phyloP scores from a whole-genome alignment of 768 basidiomycete genomes.

The Boletus sp. region DNA sequence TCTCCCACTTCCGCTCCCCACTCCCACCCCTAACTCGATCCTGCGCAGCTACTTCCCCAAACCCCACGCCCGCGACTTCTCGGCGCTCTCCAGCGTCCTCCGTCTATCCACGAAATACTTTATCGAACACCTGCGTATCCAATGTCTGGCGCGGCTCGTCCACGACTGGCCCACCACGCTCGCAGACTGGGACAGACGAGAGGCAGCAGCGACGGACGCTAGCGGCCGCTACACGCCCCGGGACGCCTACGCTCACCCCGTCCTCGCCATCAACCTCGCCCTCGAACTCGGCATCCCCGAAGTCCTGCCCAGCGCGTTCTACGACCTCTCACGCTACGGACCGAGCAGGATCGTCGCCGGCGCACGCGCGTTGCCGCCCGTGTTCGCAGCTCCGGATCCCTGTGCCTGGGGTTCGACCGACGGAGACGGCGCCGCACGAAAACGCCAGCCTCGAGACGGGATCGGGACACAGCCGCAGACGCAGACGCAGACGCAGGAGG shows the following conservation, averaged over 20 bases:
- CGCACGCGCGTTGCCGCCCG: constrained; percentile 34
- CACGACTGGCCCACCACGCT: constrained; percentile 70
- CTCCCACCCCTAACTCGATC: neutral
- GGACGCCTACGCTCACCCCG: constrained; percentile 60
- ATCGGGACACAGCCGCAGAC: neutral
- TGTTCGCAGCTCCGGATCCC: constrained; percentile 29
- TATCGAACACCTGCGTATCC: constrained; percentile 61
- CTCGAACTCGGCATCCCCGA: constrained; percentile 56
- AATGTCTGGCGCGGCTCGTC: constrained; percentile 57
- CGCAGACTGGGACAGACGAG: constrained; percentile 65
- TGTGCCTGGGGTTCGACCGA: neutral
- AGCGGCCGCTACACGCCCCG: constrained; percentile 58
- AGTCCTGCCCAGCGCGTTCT: constrained; percentile 69
- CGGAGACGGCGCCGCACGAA: neutral
- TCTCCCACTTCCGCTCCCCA: neutral
- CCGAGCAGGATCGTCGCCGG: constrained; percentile 67
- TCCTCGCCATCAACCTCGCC: constrained; percentile 69
- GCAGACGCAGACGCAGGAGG: neutral
- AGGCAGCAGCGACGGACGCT: constrained; percentile 50
- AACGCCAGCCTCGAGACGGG: neutral
- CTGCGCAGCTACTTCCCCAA: constrained; percentile 52
- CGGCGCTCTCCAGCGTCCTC: constrained; percentile 59
- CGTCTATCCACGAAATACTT: constrained; percentile 77
- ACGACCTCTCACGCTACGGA: constrained; percentile 71
- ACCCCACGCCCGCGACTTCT: constrained; percentile 53